phyloP scores from a whole-genome alignment of 345 rosid genomes.

The Eucalyptus erythrocorys region DNA sequence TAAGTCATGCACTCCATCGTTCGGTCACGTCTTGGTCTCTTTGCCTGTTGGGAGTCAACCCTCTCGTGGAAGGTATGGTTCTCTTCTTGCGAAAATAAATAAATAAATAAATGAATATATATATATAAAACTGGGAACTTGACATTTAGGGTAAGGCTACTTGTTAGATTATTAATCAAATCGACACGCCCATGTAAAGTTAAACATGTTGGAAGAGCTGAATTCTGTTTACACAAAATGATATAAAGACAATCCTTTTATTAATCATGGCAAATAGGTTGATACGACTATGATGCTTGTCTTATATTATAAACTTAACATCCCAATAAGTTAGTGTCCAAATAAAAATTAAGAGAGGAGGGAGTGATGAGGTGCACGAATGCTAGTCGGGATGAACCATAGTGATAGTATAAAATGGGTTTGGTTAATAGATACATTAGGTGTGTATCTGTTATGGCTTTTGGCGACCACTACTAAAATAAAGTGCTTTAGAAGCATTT shows the following conservation, averaged over 20 bases:
- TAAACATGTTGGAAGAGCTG: neutral
- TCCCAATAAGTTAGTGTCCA: neutral
- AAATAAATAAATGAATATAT: neutral
- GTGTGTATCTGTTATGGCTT: neutral
- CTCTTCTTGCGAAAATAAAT: neutral
- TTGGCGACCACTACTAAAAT: neutral
- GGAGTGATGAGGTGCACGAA: fast-evolving
- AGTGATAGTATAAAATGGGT: neutral
- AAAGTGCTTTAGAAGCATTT: neutral
- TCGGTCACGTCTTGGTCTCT: neutral
- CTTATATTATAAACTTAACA: neutral
- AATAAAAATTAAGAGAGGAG: neutral
- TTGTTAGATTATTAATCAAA: neutral
- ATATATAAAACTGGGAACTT: neutral
- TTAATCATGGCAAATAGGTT: neutral
- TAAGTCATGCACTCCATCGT: neutral
- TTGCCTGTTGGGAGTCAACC: neutral
- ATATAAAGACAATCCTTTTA: neutral
- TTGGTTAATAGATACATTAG: neutral
- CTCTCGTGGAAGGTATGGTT: neutral
- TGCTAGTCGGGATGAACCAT: neutral
- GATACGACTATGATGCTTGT: neutral
- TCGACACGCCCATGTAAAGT: neutral
- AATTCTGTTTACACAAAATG: neutral
- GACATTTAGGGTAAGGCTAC: neutral